Base-by-base conservation (phyloP, 208 protist genomes). In the Trypanosoma platydactyli region DNA sequence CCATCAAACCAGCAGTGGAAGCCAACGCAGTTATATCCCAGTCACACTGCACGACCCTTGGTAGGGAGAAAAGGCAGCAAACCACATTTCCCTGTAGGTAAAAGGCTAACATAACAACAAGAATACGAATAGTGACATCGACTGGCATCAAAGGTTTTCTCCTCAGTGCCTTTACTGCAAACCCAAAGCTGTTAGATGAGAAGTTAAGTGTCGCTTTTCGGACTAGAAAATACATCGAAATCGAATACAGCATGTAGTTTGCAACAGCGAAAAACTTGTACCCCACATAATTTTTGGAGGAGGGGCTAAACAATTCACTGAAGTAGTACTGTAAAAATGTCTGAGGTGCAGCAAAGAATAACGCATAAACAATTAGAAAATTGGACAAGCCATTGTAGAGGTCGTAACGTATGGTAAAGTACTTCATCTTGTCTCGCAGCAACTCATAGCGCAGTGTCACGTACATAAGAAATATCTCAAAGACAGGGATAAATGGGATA, bases 401-500 rank as follows among this genome's bases (percentile, higher is more conserved):
- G 53, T 95, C 89, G 73, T 86, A 84, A 24, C 86, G 79, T 64
- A 95, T 92, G 44, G 92, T 76, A 64, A 92, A 88, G 71, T 87
- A 92, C 29, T 71, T 73, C 44, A 55, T 57, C 50, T 79, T 81
- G 29, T 89, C 73, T 0, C 51, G 44, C 0, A 64, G 54, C 16
- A 85, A 51, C 56, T 84, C 77, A 76, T 95, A 93, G 13, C 86
- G 79, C 44, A 93, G 63, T 6, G 73, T 66, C 20, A 73, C 79
- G 51, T 83, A 77, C 59, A 88, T 76, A 11, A 95, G 78, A 51
- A 76, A 66, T n/a, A 90, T 54, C 64, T 93, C 77, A 73, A 88
- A 92, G 35, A 89, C 38, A 0, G 89, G 89, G 25, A 91, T 57
- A 40, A 86, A 77, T 20, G 89, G 89, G 20, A 95, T 71, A 25